Base-by-base conservation (phyloP, 768 basidiomycete species). In the Fomitopsis serialis region DNA sequence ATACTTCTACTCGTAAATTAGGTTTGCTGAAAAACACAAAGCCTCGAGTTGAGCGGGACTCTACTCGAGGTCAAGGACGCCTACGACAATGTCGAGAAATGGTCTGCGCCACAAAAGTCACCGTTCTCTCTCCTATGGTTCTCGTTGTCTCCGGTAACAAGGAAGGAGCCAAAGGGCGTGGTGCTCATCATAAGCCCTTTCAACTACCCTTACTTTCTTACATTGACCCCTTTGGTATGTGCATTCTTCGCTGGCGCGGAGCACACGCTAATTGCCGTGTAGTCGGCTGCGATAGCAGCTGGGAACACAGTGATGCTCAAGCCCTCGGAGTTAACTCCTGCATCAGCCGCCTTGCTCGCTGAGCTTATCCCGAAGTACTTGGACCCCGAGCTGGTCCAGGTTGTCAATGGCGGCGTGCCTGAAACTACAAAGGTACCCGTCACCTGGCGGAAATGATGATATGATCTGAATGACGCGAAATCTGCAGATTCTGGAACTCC, bases 361-460 rank as follows among this genome's bases (percentile, higher is more conserved):
- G 84, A 89, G 59, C 77, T 92, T 7, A 37, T 90, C 6, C 82
- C 82, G 2, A 81, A 87, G 62, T 94, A 95, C 61, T 59, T 95
- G 54, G 92, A 94, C 65, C 66, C 72, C 0, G 77, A 81, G 29
- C 64, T 87, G 3, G 74, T 81, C n/a, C 73, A 79, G 12, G 74
- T 93, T 29, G 78, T 92, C 24, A 81, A 87, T 56, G 90, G 89
- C 17, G 82, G 71, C 40, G 62, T 87, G 1, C 68, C 79, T 0
- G 87, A 89, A 65, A 83, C 80, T 5, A 82, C 81, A 32, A 84
- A 73, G 64, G 77, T 79, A 51, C 35, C 57, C 24, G 8, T 2
- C 6, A 1, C 12, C 13, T n/a, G 4, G 22, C 29, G 6, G 11
- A 6, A 11, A 32, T 6, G 29, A 19, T 12, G 13, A 3, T 40